Evolutionary conservation across 1,284 basidiomycete species (phyloP).

Genomic region (Volvariella surrecta): DNA sequence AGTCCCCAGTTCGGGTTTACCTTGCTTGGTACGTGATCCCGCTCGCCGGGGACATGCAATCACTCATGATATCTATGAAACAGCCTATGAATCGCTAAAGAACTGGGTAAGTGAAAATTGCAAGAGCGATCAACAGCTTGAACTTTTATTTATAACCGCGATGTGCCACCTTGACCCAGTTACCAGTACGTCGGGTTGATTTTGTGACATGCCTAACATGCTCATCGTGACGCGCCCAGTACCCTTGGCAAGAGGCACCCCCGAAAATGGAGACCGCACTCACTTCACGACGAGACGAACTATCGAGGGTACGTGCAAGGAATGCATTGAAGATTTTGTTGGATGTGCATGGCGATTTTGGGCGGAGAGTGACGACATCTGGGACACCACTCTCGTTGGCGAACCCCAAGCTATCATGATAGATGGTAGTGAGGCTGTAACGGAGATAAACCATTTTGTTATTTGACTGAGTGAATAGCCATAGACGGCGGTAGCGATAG

Average conservation of each 20-base stretch:
- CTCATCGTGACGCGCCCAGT: constrained; percentile 34
- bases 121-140: no score
- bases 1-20: constrained; percentile 92
- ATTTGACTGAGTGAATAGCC: no score
- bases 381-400: constrained; percentile 27
- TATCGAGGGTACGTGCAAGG: constrained; percentile 81
- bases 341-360: constrained; percentile 81
- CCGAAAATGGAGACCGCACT: constrained; percentile 61
- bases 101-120: constrained; percentile 30
- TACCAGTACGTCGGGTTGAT: constrained; percentile 52
- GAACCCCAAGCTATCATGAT: constrained; percentile 28
- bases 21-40: constrained; percentile 48
- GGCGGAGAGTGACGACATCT: constrained; percentile 39
- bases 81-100: constrained; percentile 34
- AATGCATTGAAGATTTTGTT: constrained; percentile 89
- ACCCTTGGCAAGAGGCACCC: constrained; percentile 66
- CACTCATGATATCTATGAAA: constrained; percentile 1
- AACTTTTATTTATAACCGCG: no score
- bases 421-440: constrained; percentile 14
- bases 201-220: constrained; percentile 10
- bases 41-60: not conserved
- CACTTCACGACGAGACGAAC: constrained; percentile 69
- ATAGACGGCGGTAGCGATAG: constrained; percentile 2
- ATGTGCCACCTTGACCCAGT: constrained; percentile 23
- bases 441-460: constrained; percentile 2